Percentiles rank a stretch among this genome's conserved stretches.
Conservation (phyloP, 352 stramenopile genomes). For the Aphanomyces cochlioides region DNA sequence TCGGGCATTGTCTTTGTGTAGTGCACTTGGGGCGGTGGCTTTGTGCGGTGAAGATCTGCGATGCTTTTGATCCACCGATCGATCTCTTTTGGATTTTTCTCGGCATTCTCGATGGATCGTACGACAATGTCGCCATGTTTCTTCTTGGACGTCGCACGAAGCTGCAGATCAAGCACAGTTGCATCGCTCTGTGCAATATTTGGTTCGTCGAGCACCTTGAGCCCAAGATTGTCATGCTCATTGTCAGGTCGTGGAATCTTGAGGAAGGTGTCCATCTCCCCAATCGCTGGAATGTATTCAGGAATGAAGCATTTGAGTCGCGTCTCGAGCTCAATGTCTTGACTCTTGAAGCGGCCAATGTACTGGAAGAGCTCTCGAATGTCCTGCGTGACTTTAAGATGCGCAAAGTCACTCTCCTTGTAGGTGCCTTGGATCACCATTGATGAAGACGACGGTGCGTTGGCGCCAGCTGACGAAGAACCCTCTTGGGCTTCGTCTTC, state of each 20-base stretch:
- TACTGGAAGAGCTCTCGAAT: conserved; percentile 92
- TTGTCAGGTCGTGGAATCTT: conserved; percentile 93
- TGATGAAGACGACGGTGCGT: conserved; percentile 39
- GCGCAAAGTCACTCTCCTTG: conserved; percentile 84
- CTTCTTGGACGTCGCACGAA: conserved; percentile 93
- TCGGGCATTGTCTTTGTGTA: conserved; percentile 93
- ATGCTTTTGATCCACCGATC: conserved; percentile 95
- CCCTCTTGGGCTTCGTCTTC: conserved; percentile 56
- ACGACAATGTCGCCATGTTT: conserved; percentile 90
- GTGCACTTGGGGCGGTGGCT: conserved; percentile 89
- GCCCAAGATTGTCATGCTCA: conserved; percentile 83
- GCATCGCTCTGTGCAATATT: conserved; percentile 89
- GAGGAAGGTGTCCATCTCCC: conserved; percentile 95
- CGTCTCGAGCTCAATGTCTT: conserved; percentile 94
- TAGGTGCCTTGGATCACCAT: conserved; percentile 70
- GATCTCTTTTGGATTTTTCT: conserved; percentile 91
- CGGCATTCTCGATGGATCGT: conserved; percentile 91
- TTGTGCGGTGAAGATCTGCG: conserved; percentile 90
- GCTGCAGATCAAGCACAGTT: conserved; percentile 93
- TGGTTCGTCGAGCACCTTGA: conserved; percentile 94
- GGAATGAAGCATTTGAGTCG: conserved; percentile 95
- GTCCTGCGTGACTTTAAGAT: conserved; percentile 87
- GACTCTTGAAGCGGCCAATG: conserved; percentile 92
- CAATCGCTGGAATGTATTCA: conserved; percentile 94
- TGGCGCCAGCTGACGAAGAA: conserved; percentile 19